A percentile compares a stretch with the other conserved stretches of the same genome.
These are phyloP conservation scores for Paratinospora sagittata DNA, from an alignment of 164 flowering plant species.

Conservation along the genomic window DNA sequence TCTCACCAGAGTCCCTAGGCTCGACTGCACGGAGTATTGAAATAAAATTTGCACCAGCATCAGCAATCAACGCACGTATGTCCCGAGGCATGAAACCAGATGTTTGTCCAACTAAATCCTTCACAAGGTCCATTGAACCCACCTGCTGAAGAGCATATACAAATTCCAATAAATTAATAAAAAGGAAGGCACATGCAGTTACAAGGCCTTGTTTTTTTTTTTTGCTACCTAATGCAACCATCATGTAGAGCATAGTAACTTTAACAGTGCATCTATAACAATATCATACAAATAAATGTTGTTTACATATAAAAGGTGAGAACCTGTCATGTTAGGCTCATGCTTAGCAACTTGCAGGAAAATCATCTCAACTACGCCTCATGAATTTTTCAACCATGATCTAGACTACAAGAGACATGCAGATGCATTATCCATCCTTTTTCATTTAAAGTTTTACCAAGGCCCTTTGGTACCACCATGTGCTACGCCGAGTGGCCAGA, in stretches of 20 bases:
- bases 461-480: too few species aligned
- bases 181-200: neutral
- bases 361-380: too few species aligned
- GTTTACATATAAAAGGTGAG: too few species aligned
- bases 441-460: too few species aligned
- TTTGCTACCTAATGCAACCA: neutral
- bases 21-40: constrained; percentile 22
- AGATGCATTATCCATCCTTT: too few species aligned
- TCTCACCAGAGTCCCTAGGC: constrained; percentile 14
- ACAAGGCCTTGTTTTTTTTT: neutral
- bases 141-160: constrained; percentile 40
- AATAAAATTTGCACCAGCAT: constrained; percentile 63
- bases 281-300: too few species aligned
- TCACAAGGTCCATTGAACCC: constrained; percentile 42
- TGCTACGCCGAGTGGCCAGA: too few species aligned
- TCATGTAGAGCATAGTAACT: neutral
- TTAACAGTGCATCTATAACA: too few species aligned
- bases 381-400: too few species aligned
- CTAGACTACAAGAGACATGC: too few species aligned
- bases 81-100: constrained; percentile 91
- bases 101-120: constrained; percentile 75
- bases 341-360: too few species aligned
- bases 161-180: constrained; percentile 16
- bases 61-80: constrained; percentile 70
- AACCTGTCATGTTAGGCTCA: too few species aligned